A percentile compares a stretch with the other conserved stretches of the same genome.
phyloP scores from a whole-genome alignment of 164 flowering plant species.

The grape (Vitis vinifera) region DNA sequence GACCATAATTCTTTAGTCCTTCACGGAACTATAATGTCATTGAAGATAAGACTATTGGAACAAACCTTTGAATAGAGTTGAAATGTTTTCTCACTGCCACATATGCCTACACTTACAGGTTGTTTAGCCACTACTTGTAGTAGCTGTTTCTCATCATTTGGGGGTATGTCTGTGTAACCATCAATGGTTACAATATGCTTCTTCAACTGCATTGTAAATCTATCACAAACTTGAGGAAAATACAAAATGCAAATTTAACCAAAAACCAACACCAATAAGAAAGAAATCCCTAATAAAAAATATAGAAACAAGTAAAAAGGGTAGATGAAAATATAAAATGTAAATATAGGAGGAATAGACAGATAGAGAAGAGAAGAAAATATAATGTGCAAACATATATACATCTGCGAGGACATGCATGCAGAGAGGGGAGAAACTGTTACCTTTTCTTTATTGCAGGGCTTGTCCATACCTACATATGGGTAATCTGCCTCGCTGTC shows the following conservation, averaged over 20 bases:
- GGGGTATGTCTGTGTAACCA: slow-evolving; percentile 65
- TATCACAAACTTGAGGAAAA: not conserved
- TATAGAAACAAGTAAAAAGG: not conserved
- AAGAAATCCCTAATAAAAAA: not conserved
- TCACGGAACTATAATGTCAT: not conserved
- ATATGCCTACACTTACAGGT: slow-evolving; percentile 91
- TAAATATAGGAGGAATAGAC: too few relatives aligned
- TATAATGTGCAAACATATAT: too few relatives aligned
- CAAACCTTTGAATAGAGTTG: slow-evolving; percentile 88
- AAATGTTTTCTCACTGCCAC: slow-evolving; percentile 85
- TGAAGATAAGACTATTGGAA: not conserved
- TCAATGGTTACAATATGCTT: slow-evolving; percentile 83
- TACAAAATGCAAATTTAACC: not conserved
- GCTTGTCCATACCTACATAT: slow-evolving; percentile 43
- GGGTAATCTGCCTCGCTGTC: slow-evolving; percentile 95
- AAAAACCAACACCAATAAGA: too few relatives aligned
- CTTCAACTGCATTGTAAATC: slow-evolving; percentile 42
- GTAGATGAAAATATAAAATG: not conserved
- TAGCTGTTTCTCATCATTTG: slow-evolving; percentile 55
- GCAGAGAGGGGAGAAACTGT: not conserved
- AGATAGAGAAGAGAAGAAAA: too few relatives aligned
- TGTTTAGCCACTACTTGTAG: slow-evolving; percentile 79
- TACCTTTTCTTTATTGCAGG: slow-evolving; percentile 74
- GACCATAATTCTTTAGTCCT: not conserved
- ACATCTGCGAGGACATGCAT: not conserved